Base-by-base conservation (phyloP, 148 eudicot genomes). In the Camellia granthamiana region DNA sequence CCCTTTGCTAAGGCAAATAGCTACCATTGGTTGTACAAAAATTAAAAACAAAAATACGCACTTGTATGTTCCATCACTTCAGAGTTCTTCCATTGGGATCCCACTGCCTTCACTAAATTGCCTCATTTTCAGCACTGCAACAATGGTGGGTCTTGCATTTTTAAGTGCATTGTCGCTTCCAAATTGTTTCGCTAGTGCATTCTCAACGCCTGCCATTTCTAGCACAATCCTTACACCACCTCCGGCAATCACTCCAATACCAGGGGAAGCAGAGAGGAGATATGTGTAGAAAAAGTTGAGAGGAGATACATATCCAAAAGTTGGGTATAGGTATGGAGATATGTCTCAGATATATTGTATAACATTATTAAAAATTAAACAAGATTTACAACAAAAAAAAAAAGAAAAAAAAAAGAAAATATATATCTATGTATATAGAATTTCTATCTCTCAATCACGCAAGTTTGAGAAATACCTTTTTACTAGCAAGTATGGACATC, bases 21-120 rank as follows among this genome's bases (percentile, higher is more conserved):
- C 67, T 21, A 8, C 41, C 66, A 75, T 42, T 75, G 52, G 21
- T 58, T 19, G 30, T 18, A 59, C 7, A 59, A 42, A 59, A n/a
- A 14, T 7, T 42, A 54, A 13, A 16, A 75, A 21, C 15, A 9
- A 75, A 15, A 61, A 44, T 16, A 58, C 15, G 9, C 16, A 41
- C 59, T 71, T 72, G 51, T 7, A 43, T 16, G 77, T 42, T 59
- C 30, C 52, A 18, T 91, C 92, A 96, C 88, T 94, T 93, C 99
- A 96, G 15, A 96, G 90, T 78, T 96, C 95, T 80, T 96, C 99
- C 98, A 96, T 94, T 7, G 98, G 99, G 54, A 96, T 92, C 30
- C 99, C 97, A 60, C 98, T 94, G 0, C 92, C 94, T 69, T 96
- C 94, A 30, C 98, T 90, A 76, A 93, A 93, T 80, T 90, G 93